Evolutionary conservation across 306 rosid species (phyloP).

Genomic region (Dalbergia oliveri): DNA sequence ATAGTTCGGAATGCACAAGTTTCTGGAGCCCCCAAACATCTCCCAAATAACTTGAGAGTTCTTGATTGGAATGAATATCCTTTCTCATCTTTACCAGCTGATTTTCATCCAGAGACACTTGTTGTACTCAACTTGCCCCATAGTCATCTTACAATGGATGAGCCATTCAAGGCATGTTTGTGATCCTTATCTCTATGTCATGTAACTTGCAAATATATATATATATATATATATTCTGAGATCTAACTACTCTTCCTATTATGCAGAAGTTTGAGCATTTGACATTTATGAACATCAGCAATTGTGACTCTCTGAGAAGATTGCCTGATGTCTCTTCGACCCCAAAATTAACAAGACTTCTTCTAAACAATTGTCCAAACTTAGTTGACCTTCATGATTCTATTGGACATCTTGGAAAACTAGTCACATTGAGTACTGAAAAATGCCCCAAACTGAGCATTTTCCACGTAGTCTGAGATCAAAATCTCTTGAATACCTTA

Average conservation of each 20-base stretch:
- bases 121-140: constrained; percentile 39
- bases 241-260: background rate
- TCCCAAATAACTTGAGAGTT: constrained; percentile 50
- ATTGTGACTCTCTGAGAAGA: constrained; percentile 15
- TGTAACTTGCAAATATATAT: background rate
- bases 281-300: constrained; percentile 13
- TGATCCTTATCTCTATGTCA: background rate
- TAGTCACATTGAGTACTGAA: constrained; percentile 8
- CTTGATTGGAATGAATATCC: constrained; percentile 54
- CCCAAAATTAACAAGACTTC: constrained; percentile 38
- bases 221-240: background rate
- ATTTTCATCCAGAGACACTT: constrained; percentile 49
- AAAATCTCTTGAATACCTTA: constrained; percentile 33
- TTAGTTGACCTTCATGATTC: constrained; percentile 47
- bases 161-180: constrained; percentile 38
- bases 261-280: constrained; percentile 43
- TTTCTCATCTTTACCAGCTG: constrained; percentile 37
- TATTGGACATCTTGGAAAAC: constrained; percentile 44
- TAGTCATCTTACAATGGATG: constrained; percentile 34
- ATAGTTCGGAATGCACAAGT: constrained; percentile 38
- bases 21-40: constrained; percentile 35
- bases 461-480: constrained; percentile 38
- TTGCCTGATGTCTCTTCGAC: constrained; percentile 42
- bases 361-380: constrained; percentile 1
- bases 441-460: constrained; percentile 28